Evolutionary conservation across 2,329 filamentous ascomycete genomes (phyloP), one percentile per base, ranked within the genome.

Genomic region (Fusarium cyanostomum): DNA sequence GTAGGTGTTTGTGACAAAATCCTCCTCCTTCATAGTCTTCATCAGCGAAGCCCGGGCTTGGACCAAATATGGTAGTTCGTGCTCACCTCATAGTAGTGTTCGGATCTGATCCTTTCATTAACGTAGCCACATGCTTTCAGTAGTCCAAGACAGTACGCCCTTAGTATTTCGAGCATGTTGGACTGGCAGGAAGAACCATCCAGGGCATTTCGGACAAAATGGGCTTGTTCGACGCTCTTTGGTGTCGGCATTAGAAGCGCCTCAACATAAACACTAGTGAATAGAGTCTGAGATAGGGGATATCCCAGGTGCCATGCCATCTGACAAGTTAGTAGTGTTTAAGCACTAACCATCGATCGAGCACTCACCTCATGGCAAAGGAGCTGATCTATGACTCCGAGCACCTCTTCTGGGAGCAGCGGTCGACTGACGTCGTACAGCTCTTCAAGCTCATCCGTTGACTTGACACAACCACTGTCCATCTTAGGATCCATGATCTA

Each of bases 401-500:
- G 80, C 1, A 96, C 86, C 76, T 99, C 90, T 68, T 90, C 87
- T 1, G 92, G 91, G 12, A 89, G 81, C 35, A 96, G 79, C 7
- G 85, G 80, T 42, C 83, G 81, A 38, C 86, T 80, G 35, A 93
- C 86, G 71, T 97, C 89, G 75, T 94, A 96, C 46, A 91, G 85
- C 63, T 94, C 90, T 58, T 96, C 92, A 30, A 94, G 85, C n/a
- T 88, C 87, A 71, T 97, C 92, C 27, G 89, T 91, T 8, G 90
- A 86, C 16, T 87, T 84, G 7, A 96, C 81, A 66, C 90, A 93
- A 26, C 95, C 95, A 73, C 92, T 97, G 77, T 99, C 95, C 95
- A 99, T 99, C 78, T 98, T 99, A 1, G 92, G 89, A 73, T 99
- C 95, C 92, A 97, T 97, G 70, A 99, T 97, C 95, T 99, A 41